Percentiles rank a stretch among this genome's conserved stretches.
These are phyloP conservation scores for Candida succiphila DNA, from an alignment of 805 yeast species.

Conservation along the genomic window DNA sequence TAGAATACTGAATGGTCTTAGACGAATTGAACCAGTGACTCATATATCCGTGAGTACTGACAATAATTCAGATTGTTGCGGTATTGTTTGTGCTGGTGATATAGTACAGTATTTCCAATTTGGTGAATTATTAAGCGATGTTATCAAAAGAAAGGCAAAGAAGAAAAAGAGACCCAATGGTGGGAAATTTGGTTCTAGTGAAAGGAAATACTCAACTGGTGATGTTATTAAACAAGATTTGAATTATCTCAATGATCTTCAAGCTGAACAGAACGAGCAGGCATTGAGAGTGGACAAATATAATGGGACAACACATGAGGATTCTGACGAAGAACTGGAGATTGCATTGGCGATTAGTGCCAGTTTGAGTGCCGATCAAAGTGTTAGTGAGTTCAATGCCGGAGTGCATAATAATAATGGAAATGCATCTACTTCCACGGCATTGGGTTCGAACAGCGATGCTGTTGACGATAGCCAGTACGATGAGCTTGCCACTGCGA, in stretches of 20 bases:
- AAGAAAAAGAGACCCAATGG: too few species aligned
- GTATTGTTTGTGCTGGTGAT: constrained; percentile 31
- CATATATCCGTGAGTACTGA: constrained; percentile 7
- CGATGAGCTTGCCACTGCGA: constrained; percentile 5
- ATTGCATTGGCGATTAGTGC: constrained; percentile 33
- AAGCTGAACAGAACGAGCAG: constrained; percentile 10
- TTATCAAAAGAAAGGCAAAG: constrained; percentile 7
- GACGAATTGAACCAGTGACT: not conserved
- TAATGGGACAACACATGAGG: constrained; percentile 31
- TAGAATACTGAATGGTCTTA: not conserved
- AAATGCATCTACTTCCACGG: not conserved
- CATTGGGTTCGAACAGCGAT: not conserved
- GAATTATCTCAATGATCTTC: constrained; percentile 5
- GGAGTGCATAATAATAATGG: not conserved
- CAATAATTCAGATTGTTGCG: constrained; percentile 27
- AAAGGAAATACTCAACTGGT: constrained; percentile 17
- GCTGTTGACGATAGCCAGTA: constrained; percentile 4
- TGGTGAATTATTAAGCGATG: constrained; percentile 24
- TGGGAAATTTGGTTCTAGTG: constrained; percentile 15
- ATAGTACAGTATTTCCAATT: constrained; percentile 35
- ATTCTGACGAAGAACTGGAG: constrained; percentile 29
- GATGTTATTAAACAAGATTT: constrained; percentile 20
- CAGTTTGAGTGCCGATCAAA: constrained; percentile 10
- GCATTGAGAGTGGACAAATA: constrained; percentile 29
- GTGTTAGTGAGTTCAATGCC: not conserved